phyloP scores from a whole-genome alignment of 2,329 filamentous ascomycete genomes.

The Diaporthe sp. region DNA sequence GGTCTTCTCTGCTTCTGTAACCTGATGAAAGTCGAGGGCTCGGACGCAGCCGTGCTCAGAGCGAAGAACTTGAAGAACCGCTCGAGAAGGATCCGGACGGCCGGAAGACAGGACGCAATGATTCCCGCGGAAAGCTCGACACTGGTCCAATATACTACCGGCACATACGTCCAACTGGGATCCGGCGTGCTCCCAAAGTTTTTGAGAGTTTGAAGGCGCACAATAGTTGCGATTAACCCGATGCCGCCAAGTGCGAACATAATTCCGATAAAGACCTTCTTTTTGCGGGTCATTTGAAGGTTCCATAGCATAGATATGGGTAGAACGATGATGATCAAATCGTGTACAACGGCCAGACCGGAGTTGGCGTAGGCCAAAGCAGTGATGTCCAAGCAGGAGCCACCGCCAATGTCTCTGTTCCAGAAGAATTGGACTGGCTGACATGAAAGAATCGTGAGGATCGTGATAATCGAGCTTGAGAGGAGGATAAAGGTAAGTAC shows the following conservation, averaged over 20 bases:
- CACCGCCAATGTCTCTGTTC: conserved; percentile 32
- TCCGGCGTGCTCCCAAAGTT: conserved; percentile 29
- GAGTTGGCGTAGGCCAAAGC: conserved; percentile 38
- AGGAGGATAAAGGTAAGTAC: conserved; percentile 35
- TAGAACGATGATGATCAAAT: conserved; percentile 35
- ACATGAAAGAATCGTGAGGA: conserved; percentile 40
- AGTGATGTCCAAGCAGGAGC: conserved; percentile 34
- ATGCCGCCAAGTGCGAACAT: conserved; percentile 39
- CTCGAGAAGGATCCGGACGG: conserved; percentile 35
- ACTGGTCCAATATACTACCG: conserved; percentile 36
- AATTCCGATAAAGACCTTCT: conserved; percentile 34
- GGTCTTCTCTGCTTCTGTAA: neutral
- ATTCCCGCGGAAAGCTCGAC: conserved; percentile 39
- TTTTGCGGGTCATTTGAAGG: conserved; percentile 37
- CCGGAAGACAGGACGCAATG: conserved; percentile 37
- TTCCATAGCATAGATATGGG: conserved; percentile 36
- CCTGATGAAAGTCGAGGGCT: conserved; percentile 10
- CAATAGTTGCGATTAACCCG: conserved; percentile 35
- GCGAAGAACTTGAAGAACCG: conserved; percentile 31
- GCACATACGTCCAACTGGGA: conserved; percentile 31
- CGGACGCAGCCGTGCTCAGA: neutral
- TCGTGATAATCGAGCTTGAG: conserved; percentile 28
- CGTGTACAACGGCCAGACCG: conserved; percentile 34
- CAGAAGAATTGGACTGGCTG: conserved; percentile 37
- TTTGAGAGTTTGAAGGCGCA: conserved; percentile 27